phyloP scores from a whole-genome alignment of 345 rosid species.

The Schrenkiella parvula region DNA sequence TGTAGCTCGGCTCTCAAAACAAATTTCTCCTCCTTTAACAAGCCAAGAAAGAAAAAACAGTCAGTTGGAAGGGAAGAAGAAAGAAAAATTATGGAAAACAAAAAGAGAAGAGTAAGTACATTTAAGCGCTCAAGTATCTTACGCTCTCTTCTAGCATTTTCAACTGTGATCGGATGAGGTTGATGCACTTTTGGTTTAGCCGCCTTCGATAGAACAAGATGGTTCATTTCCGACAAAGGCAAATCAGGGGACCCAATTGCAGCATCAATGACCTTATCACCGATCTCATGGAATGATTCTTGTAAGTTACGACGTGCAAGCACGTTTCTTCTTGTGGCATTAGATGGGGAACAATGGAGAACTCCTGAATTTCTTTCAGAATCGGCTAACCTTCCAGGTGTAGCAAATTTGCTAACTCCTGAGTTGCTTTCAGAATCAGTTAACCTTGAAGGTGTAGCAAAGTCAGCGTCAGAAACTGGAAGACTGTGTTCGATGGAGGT shows the following conservation, averaged over 20 bases:
- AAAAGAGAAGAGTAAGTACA: conserved; percentile 40
- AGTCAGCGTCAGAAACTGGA: conserved; percentile 38
- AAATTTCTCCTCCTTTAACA: conserved; percentile 63
- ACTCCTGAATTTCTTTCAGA: conserved; percentile 39
- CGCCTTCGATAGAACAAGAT: conserved; percentile 29
- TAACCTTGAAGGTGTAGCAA: conserved; percentile 37
- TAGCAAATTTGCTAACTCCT: conserved; percentile 34
- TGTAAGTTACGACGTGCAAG: conserved; percentile 36
- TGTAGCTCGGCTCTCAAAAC: conserved; percentile 74
- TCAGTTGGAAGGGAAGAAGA: conserved; percentile 2
- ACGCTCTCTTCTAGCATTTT: conserved; percentile 73
- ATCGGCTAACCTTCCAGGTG: conserved; percentile 34
- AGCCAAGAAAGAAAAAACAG: conserved; percentile 26
- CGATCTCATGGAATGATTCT: conserved; percentile 34
- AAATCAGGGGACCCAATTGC: conserved; percentile 37
- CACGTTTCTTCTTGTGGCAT: conserved; percentile 30
- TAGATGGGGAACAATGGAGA: conserved; percentile 32
- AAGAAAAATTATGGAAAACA: background rate
- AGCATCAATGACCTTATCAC: conserved; percentile 32
- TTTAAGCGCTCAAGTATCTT: conserved; percentile 68
- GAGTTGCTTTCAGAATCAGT: conserved; percentile 35
- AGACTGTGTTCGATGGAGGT: conserved; percentile 32
- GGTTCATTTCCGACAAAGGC: conserved; percentile 36
- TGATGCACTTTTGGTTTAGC: conserved; percentile 39
- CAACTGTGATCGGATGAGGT: conserved; percentile 48